Evolutionary conservation across 495 filamentous ascomycete genomes (phyloP).

Genomic region (Lophiostoma macrostomum): DNA sequence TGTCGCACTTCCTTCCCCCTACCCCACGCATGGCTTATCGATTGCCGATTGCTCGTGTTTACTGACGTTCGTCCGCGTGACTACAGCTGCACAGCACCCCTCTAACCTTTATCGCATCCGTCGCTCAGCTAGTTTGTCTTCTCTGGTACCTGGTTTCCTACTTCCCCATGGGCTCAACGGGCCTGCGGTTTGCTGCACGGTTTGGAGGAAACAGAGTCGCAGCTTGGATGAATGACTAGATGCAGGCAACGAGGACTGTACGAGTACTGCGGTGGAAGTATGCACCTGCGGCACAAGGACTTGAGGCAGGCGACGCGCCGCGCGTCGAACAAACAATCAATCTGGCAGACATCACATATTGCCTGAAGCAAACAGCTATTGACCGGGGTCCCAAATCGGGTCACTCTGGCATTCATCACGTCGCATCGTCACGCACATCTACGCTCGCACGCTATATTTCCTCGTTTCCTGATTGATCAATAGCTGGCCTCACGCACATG

Average conservation of each 20-base stretch:
- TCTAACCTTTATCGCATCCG: slow-evolving; percentile 77
- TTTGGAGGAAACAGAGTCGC: slow-evolving; percentile 81
- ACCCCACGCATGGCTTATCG: slow-evolving; percentile 33
- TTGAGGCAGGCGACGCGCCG: slow-evolving; percentile 29
- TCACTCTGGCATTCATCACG: slow-evolving; percentile 7
- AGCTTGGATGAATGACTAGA: slow-evolving; percentile 79
- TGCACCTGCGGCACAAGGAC: slow-evolving; percentile 24
- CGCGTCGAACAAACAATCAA: slow-evolving; percentile 34
- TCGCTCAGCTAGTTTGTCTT: slow-evolving; percentile 77
- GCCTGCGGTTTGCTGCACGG: slow-evolving; percentile 77
- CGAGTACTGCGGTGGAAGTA: slow-evolving; percentile 17
- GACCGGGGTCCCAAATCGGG: slow-evolving; percentile 5
- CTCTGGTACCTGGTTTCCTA: slow-evolving; percentile 96
- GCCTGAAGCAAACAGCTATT: slow-evolving; percentile 25
- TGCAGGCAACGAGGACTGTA: slow-evolving; percentile 23
- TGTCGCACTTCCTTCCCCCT: slow-evolving; percentile 13
- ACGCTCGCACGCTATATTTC: slow-evolving; percentile 4
- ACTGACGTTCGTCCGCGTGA: slow-evolving; percentile 35
- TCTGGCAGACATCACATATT: slow-evolving; percentile 4
- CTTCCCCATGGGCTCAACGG: slow-evolving; percentile 93
- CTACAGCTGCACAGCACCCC: slow-evolving; percentile 71
- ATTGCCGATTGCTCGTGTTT: slow-evolving; percentile 24
- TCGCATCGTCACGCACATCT: slow-evolving; percentile 24
- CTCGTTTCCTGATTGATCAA: slow-evolving; percentile 19
- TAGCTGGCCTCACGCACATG: slow-evolving; percentile 8